phyloP scores from a whole-genome alignment of 2,329 filamentous ascomycete genomes.

The Talaromyces albobiverticillius region DNA sequence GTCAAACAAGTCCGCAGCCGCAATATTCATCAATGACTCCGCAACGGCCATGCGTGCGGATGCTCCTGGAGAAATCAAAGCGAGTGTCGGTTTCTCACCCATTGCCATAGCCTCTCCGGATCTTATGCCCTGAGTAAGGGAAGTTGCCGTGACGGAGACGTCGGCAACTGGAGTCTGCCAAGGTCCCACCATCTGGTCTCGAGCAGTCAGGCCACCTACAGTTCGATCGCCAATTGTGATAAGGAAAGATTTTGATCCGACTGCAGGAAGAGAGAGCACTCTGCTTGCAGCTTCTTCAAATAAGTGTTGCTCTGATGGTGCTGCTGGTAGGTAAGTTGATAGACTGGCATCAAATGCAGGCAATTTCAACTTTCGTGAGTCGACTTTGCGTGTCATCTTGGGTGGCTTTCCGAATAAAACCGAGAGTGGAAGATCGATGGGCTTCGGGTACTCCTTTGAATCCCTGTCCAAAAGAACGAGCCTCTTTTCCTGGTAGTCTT shows the following conservation, averaged over 20 bases:
- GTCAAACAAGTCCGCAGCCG: conserved; percentile 71
- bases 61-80: conserved; percentile 82
- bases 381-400: conserved; percentile 73
- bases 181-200: conserved; percentile 93
- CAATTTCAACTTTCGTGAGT: conserved; percentile 65
- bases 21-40: conserved; percentile 89
- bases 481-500: conserved; percentile 62
- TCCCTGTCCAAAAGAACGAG: conserved; percentile 81
- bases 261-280: conserved; percentile 79
- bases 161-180: conserved; percentile 96
- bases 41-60: conserved; percentile 96
- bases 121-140: conserved; percentile 67
- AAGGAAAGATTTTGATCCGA: conserved; percentile 95
- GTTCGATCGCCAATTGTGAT: conserved; percentile 95
- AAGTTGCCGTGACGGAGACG: conserved; percentile 85
- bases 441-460: conserved; percentile 68
- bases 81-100: conserved; percentile 87
- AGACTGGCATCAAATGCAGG: conserved; percentile 74
- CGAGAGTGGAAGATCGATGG: conserved; percentile 86
- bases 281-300: conserved; percentile 71
- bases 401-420: conserved; percentile 84
- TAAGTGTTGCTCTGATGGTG: conserved; percentile 46
- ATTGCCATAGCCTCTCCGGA: conserved; percentile 97
- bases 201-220: conserved; percentile 81
- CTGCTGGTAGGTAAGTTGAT: conserved; percentile 61